Conservation (phyloP, 805 yeast genomes). For the Wickerhamiella siamensis region DNA sequence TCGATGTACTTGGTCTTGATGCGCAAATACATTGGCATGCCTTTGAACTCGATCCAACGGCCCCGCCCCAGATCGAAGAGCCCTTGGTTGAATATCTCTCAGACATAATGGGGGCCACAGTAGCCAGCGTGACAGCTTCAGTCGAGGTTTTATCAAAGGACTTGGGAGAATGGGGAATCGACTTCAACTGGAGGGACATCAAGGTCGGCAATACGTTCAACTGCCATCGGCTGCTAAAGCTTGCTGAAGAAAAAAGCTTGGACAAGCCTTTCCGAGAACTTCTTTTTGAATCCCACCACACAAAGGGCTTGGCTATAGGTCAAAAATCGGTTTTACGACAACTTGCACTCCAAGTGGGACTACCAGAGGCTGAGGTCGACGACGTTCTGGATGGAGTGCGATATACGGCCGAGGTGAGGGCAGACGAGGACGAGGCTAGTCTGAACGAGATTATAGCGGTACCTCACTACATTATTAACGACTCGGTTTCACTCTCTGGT, state of each 20-base stretch:
- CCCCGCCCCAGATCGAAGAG: neutral
- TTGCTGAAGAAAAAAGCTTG: neutral
- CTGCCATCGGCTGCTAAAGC: neutral
- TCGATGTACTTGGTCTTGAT: neutral
- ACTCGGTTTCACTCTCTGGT: neutral
- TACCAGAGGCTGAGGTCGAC: neutral
- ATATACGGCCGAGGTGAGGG: neutral
- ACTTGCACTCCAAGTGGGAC: neutral
- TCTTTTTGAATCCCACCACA: neutral
- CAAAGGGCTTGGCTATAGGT: neutral
- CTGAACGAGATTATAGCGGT: neutral
- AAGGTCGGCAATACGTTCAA: constrained; percentile 1
- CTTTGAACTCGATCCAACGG: neutral
- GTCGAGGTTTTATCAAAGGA: neutral
- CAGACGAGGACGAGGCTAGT: neutral
- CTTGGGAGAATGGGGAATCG: neutral
- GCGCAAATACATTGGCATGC: neutral
- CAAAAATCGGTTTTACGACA: neutral
- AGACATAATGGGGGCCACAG: neutral
- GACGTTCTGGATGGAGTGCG: neutral
- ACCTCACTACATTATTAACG: neutral
- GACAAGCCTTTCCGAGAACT: neutral
- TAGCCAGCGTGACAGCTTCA: neutral
- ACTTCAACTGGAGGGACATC: neutral
- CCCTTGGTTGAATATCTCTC: neutral